Evolutionary conservation across 1,284 basidiomycete genomes (phyloP).

Genomic region (Cryptococcus sp.): DNA sequence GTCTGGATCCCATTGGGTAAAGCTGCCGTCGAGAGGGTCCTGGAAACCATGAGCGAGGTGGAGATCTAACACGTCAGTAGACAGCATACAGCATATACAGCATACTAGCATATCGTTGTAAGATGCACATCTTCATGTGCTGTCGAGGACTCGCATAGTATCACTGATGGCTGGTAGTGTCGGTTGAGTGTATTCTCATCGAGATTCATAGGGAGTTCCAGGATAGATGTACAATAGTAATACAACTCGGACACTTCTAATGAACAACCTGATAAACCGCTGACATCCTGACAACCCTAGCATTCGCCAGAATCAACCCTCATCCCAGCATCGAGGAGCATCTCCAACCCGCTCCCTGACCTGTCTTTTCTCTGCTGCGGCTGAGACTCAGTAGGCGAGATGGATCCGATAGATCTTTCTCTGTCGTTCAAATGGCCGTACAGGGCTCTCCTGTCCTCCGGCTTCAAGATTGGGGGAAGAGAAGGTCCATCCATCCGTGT

Average conservation of each 20-base stretch:
- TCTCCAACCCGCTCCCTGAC: constrained; percentile 29
- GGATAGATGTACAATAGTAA: too few species aligned
- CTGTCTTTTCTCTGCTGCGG: constrained; percentile 11
- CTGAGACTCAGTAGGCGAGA: constrained; percentile 8
- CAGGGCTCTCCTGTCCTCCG: constrained; percentile 1
- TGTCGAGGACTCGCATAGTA: too few species aligned
- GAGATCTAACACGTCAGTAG: constrained; percentile 6
- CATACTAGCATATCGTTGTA: too few species aligned
- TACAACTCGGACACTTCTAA: too few species aligned
- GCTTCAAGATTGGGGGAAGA: constrained; percentile 7
- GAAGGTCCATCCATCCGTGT: not conserved
- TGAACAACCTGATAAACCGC: not conserved
- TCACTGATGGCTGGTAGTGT: too few species aligned
- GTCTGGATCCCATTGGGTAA: constrained; percentile 81
- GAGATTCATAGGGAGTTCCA: too few species aligned
- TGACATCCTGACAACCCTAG: not conserved
- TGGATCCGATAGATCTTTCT: constrained; percentile 4
- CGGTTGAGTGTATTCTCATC: too few species aligned
- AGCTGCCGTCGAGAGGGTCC: constrained; percentile 58
- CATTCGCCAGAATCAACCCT: constrained; percentile 5
- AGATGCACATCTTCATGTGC: too few species aligned
- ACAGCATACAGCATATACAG: not conserved
- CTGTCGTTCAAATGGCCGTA: not conserved
- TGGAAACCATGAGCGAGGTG: constrained; percentile 26
- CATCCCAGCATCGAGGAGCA: constrained; percentile 36